Evolutionary conservation across 768 basidiomycete species (phyloP), one percentile per base, ranked within the genome.

Genomic region (Leccinum imitatum): DNA sequence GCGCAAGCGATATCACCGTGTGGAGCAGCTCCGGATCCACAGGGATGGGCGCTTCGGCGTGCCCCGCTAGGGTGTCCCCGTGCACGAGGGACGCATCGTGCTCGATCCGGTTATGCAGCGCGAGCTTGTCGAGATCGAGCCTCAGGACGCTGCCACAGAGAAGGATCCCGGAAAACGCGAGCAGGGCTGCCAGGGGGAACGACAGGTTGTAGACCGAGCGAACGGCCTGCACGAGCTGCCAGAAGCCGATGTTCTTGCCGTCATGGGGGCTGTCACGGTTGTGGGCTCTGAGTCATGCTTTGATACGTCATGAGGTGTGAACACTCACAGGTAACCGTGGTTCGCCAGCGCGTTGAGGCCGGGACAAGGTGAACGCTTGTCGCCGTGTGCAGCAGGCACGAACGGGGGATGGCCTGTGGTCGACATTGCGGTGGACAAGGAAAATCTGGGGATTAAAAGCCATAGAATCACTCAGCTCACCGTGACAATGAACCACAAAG

Each of bases 301-400:
- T 1, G 15, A 46, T 3, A 41, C 8, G 3, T 17, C 6, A 19
- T n/a, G 15, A 33, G 48, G 13, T 33, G 6, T 23, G 9, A 15
- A 31, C 6, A 77, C 86, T 67, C 67, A 90, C 88, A 91, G 77
- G 63, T 87, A 90, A 0, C 86, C 85, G 57, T 91, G 87, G 65
- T 91, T 90, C 0, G 90, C 89, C 67, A 90, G 79, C 0, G 84
- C 77, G 63, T 90, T 91, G 50, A 90, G 75, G 4, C 86, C 90
- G 7, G 90, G 90, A 67, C 89, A 91, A 37, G 85, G 84, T 1
- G 86, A 86, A 5, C 89, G 82, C 55, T 78, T 80, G 62, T 87
- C 87, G 10, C 63, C 63, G 30, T 50, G 56, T 60, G 61, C 56
- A 41, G 71, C 69, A 47, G 71, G 67, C 56, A 69, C 62, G 46